phyloP scores from a whole-genome alignment of 192 early-diverging fungal species.

The Geranomyces michiganensis region DNA sequence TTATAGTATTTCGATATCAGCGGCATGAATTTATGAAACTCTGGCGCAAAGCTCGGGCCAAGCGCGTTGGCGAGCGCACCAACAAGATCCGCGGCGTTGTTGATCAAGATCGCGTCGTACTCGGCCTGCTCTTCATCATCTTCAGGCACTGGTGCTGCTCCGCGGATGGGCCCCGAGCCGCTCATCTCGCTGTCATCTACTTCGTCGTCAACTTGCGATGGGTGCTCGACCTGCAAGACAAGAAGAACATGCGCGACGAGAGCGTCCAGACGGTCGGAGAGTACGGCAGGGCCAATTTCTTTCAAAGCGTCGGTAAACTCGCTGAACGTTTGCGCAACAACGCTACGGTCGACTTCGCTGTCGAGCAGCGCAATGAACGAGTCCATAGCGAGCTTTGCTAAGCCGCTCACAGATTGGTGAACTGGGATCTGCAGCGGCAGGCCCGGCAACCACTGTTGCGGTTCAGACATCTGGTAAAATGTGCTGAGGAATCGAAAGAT shows the following conservation, averaged over 20 bases:
- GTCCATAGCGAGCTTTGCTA: slow-evolving; percentile 72
- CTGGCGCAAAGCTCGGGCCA: slow-evolving; percentile 73
- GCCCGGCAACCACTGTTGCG: slow-evolving; percentile 70
- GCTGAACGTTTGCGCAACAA: slow-evolving; percentile 78
- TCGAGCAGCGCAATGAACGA: slow-evolving; percentile 72
- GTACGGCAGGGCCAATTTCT: slow-evolving; percentile 71
- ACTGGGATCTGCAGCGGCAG: slow-evolving; percentile 60
- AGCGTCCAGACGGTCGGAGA: slow-evolving; percentile 48
- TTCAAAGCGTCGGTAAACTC: slow-evolving; percentile 73
- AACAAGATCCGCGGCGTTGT: slow-evolving; percentile 79
- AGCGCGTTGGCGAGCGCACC: slow-evolving; percentile 74
- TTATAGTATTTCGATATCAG: slow-evolving; percentile 82
- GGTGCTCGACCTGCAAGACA: slow-evolving; percentile 43
- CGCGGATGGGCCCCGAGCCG: slow-evolving; percentile 10
- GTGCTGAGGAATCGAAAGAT: slow-evolving; percentile 80
- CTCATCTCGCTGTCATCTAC: slow-evolving; percentile 15
- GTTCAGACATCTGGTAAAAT: slow-evolving; percentile 70
- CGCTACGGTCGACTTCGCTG: slow-evolving; percentile 77
- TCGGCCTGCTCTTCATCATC: slow-evolving; percentile 88
- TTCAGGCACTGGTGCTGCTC: slow-evolving; percentile 21
- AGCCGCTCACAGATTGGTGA: slow-evolving; percentile 72
- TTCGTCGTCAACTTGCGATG: slow-evolving; percentile 36
- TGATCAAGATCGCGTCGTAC: slow-evolving; percentile 79
- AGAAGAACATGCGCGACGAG: slow-evolving; percentile 33
- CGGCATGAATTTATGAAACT: slow-evolving; percentile 79